phyloP scores from a whole-genome alignment of 306 rosid genomes.

The Lotus japonicus region DNA sequence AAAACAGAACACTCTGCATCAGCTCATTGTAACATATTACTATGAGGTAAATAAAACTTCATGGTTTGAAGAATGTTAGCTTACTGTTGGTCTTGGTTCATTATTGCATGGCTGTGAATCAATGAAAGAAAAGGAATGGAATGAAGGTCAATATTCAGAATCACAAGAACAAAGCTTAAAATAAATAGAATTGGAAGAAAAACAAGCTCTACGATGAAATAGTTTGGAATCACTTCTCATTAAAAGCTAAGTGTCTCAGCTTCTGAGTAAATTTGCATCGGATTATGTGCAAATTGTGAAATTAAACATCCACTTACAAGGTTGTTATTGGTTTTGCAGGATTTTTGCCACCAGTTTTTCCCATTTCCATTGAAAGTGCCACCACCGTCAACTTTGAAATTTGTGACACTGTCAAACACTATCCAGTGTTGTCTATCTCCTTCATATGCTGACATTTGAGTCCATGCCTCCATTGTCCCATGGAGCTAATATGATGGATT shows the following conservation, averaged over 20 bases:
- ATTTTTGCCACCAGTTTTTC: slow-evolving; percentile 67
- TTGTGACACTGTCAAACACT: slow-evolving; percentile 32
- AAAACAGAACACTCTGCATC: slow-evolving; percentile 1
- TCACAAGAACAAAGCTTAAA: not conserved
- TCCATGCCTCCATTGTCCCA: slow-evolving; percentile 70
- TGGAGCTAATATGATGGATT: slow-evolving; percentile 33
- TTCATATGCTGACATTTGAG: slow-evolving; percentile 34
- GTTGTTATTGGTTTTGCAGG: slow-evolving; percentile 57
- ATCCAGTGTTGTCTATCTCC: slow-evolving; percentile 51
- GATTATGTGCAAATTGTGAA: too few relatives aligned
- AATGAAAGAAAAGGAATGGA: not conserved
- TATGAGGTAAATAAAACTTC: not conserved
- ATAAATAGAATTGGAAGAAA: not conserved
- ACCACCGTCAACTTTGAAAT: slow-evolving; percentile 63
- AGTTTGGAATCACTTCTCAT: too few relatives aligned
- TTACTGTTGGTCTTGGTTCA: slow-evolving; percentile 71
- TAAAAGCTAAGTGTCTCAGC: too few relatives aligned
- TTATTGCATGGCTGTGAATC: slow-evolving; percentile 59
- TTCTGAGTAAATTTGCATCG: too few relatives aligned
- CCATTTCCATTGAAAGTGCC: slow-evolving; percentile 82
- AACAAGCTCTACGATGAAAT: not conserved
- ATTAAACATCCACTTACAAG: slow-evolving; percentile 21
- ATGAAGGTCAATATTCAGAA: not conserved
- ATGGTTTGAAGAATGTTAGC: slow-evolving; percentile 17
- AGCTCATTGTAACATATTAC: not conserved